A percentile compares a stretch with the other conserved stretches of the same genome.
These are phyloP conservation scores for Vitis riparia DNA, from an alignment of 164 flowering plant genomes.

Conservation along the genomic window DNA sequence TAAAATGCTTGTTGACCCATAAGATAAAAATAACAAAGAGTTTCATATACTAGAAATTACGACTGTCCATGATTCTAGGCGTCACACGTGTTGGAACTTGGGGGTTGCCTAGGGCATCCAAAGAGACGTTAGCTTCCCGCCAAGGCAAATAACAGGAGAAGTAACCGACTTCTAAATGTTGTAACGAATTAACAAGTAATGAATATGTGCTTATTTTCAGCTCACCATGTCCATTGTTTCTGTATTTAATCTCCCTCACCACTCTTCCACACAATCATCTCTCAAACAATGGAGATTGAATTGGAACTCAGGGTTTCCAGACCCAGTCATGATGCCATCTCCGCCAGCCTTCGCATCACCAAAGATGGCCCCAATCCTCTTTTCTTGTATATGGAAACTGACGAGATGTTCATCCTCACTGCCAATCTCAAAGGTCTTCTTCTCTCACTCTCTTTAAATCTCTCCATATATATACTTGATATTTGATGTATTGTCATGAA, in stretches of 20 bases:
- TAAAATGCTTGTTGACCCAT: too few relatives aligned
- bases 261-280: background rate
- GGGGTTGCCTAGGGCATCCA: background rate
- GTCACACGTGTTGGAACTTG: too few relatives aligned
- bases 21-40: too few relatives aligned
- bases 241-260: background rate
- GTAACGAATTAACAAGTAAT: conserved; percentile 23
- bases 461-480: background rate
- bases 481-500: background rate
- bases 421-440: conserved; percentile 42
- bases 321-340: conserved; percentile 36
- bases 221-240: background rate
- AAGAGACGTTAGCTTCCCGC: conserved; percentile 21
- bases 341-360: conserved; percentile 35
- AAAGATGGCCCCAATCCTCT: conserved; percentile 44
- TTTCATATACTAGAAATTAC: too few relatives aligned
- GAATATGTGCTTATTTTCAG: conserved; percentile 29
- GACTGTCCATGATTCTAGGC: too few relatives aligned
- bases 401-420: conserved; percentile 42
- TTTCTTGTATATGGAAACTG: conserved; percentile 43
- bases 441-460: background rate
- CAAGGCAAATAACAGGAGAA: conserved; percentile 15
- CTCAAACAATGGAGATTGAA: conserved; percentile 48
- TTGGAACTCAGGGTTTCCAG: conserved; percentile 60
- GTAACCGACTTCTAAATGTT: conserved; percentile 10